phyloP scores from a whole-genome alignment of 2,329 filamentous ascomycete species.

The Exutisphaerella laricina region DNA sequence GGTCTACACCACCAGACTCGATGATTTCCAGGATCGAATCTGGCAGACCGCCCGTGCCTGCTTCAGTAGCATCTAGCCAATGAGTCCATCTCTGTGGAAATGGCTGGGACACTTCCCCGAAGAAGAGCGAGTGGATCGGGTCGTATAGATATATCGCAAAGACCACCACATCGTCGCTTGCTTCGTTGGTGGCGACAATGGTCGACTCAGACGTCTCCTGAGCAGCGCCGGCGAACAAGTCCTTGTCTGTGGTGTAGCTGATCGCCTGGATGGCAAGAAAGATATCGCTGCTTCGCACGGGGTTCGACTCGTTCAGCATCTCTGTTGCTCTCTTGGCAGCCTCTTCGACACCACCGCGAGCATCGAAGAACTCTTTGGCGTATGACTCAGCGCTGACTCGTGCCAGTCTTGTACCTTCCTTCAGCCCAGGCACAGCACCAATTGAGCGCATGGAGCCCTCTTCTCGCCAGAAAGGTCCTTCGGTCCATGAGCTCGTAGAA shows the following conservation, averaged over 20 bases:
- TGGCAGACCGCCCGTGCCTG: slow-evolving; percentile 52
- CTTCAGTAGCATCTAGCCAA: slow-evolving; percentile 81
- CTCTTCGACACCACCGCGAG: slow-evolving; percentile 70
- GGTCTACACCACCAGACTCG: slow-evolving; percentile 68
- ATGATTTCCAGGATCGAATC: slow-evolving; percentile 86
- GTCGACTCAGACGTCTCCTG: slow-evolving; percentile 9
- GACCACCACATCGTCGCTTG: slow-evolving; percentile 56
- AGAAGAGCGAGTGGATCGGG: slow-evolving; percentile 85
- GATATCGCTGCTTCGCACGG: slow-evolving; percentile 85
- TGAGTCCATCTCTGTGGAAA: slow-evolving; percentile 80
- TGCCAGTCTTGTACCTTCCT: slow-evolving; percentile 86
- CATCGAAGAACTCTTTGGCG: slow-evolving; percentile 74
- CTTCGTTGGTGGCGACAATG: slow-evolving; percentile 34
- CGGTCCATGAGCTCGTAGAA: slow-evolving; percentile 68
- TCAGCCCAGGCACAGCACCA: slow-evolving; percentile 70
- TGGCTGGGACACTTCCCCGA: slow-evolving; percentile 73
- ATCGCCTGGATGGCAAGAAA: slow-evolving; percentile 95
- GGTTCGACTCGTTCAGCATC: slow-evolving; percentile 74
- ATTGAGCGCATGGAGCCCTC: slow-evolving; percentile 60
- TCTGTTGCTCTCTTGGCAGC: slow-evolving; percentile 76
- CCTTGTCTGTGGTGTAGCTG: slow-evolving; percentile 55
- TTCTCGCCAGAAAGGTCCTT: slow-evolving; percentile 94
- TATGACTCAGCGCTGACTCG: slow-evolving; percentile 86
- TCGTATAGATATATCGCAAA: slow-evolving; percentile 80
- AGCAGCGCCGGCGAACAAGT: slow-evolving; percentile 59